phyloP scores from a whole-genome alignment of 1,139 yeast genomes.

The Suhomyces wounanorum region DNA sequence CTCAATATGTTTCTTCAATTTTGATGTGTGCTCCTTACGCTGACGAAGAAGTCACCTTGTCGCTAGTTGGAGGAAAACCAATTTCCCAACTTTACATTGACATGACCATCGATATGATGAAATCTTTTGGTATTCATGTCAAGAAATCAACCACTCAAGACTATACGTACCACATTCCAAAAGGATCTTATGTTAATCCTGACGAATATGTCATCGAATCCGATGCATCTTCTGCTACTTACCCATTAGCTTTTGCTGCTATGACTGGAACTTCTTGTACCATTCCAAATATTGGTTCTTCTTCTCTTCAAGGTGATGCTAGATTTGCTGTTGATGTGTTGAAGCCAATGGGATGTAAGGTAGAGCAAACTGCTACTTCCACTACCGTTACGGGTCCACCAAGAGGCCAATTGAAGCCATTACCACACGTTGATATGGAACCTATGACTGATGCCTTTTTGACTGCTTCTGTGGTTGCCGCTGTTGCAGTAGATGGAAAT shows the following conservation, averaged over 20 bases:
- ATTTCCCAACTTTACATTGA: slow-evolving; percentile 94
- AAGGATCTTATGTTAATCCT: slow-evolving; percentile 79
- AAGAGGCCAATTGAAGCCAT: slow-evolving; percentile 64
- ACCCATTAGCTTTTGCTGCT: slow-evolving; percentile 98
- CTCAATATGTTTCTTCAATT: slow-evolving; percentile 95
- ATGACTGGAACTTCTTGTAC: slow-evolving; percentile 91
- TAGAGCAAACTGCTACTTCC: slow-evolving; percentile 75
- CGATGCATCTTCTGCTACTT: slow-evolving; percentile 98
- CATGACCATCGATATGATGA: slow-evolving; percentile 97
- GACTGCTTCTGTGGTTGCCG: slow-evolving; percentile 96
- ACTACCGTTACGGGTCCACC: slow-evolving; percentile 94
- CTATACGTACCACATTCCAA: slow-evolving; percentile 88
- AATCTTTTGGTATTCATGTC: slow-evolving; percentile 82
- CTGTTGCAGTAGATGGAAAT: slow-evolving; percentile 60
- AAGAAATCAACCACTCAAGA: slow-evolving; percentile 67
- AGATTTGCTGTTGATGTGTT: slow-evolving; percentile 92
- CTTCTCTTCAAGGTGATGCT: slow-evolving; percentile 96
- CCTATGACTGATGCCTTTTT: slow-evolving; percentile 99
- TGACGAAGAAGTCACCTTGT: slow-evolving; percentile 77
- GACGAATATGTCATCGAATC: slow-evolving; percentile 85
- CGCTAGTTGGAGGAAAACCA: slow-evolving; percentile 95
- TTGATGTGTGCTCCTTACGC: slow-evolving; percentile 99
- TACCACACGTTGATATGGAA: slow-evolving; percentile 89
- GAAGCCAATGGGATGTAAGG: slow-evolving; percentile 93
- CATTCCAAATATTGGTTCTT: slow-evolving; percentile 89